Base-by-base conservation (phyloP, 75 land plant species). In the Adiantum capillusveneris region DNA sequence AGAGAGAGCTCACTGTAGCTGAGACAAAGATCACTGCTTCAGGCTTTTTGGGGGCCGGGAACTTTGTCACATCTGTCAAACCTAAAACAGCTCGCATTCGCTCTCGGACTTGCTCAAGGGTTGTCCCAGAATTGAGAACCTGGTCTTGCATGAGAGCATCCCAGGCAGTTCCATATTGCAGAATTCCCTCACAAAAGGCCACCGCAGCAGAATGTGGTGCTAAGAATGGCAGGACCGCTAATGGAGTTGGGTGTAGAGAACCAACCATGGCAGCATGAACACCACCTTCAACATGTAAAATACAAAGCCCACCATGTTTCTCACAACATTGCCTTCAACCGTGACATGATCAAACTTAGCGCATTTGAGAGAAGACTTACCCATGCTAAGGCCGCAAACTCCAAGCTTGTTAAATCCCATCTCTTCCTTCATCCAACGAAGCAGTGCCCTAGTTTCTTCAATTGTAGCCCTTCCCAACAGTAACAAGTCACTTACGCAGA, bases 211-310 rank as follows among this genome's bases (percentile, higher is more conserved):
- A 93, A 58, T 93, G 98, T 50, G 98, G 98, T 31, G 98, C 76
- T n/a, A 93, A 70, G 49, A 93, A 88, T 31, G 98, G 98, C 50
- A 93, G 68, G 26, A 82, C 85, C 0, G 98, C 98, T 65, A 93
- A 54, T 14, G 96, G 95, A 5, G 83, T 85, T 34, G 84, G 90
- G 62, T 93, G 95, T 21, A 93, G 70, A 14, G 98, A 82, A 29
- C 98, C 98, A 66, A 93, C 98, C 98, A 93, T 93, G 2, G 98
- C 95, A 62, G 98, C 98, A 75, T 93, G 98, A n/a, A 93, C 98
- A 62, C 98, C 98, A 9, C 98, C 98, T 93, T 48, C 13, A 28
- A 37, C 36, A 64, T 18, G 51, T 13, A 53, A n/a, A 11, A 60
- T 44, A 59, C 16, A 43, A 9, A 19, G n/a, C n/a, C n/a, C n/a